phyloP scores from a whole-genome alignment of 2,329 filamentous ascomycete genomes.

The Ceratocystis huliohia region DNA sequence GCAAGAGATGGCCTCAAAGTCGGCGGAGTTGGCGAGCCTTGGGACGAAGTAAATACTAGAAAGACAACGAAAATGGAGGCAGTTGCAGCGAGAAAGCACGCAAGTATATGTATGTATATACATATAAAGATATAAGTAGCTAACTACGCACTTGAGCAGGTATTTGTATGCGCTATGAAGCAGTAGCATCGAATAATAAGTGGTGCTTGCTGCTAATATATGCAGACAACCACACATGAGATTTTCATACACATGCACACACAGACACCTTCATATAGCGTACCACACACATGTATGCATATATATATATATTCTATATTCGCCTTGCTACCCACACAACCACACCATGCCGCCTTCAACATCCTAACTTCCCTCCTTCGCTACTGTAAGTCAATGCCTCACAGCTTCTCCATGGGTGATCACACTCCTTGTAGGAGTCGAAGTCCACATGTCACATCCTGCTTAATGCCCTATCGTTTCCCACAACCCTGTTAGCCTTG shows the following conservation, averaged over 20 bases:
- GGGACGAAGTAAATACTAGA: neutral
- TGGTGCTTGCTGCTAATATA: neutral
- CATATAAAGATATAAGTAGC: neutral
- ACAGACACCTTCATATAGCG: neutral
- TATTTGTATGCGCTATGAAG: too few relatives aligned
- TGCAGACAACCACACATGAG: neutral
- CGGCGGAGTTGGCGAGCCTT: neutral
- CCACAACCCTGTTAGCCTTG: neutral
- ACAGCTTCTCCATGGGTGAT: neutral
- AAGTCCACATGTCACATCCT: slow-evolving; percentile 8
- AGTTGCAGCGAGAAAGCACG: neutral
- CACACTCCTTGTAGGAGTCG: neutral
- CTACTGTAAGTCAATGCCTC: neutral
- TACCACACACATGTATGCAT: neutral
- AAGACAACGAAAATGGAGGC: neutral
- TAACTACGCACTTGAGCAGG: too few relatives aligned
- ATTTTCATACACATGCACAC: neutral
- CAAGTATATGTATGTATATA: neutral
- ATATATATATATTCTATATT: neutral
- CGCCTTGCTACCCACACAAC: neutral
- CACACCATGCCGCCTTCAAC: neutral
- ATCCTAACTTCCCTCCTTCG: too few relatives aligned
- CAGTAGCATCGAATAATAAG: too few relatives aligned
- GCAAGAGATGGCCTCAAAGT: neutral
- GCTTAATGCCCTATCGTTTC: neutral